A percentile compares a stretch with the other conserved stretches of the same genome.
Conservation (phyloP, 306 rosid species). For the Castanea mollissima region DNA sequence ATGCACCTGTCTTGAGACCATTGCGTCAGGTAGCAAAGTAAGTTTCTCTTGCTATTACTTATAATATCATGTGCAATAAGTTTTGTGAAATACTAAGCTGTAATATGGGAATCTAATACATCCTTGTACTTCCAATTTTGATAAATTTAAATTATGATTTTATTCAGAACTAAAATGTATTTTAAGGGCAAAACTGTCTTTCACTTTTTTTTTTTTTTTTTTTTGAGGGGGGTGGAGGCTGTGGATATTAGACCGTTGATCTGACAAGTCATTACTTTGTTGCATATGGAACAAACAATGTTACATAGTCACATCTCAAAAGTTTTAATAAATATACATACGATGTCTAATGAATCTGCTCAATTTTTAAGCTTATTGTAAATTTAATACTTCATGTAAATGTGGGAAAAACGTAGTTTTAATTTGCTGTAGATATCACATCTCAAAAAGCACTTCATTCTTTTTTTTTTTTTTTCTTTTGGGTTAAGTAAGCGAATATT, state of each 20-base stretch:
- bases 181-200: not conserved
- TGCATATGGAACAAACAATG: not conserved
- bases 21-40: conserved; percentile 91
- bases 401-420: no score
- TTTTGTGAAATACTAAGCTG: not conserved
- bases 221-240: no score
- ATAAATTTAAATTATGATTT: not conserved
- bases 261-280: not conserved
- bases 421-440: no score
- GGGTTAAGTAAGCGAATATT: no score
- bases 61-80: not conserved
- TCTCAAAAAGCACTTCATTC: no score
- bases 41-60: conserved; percentile 37
- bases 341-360: no score
- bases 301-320: not conserved
- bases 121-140: not conserved
- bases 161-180: not conserved
- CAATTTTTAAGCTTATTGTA: no score
- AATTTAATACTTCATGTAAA: no score
- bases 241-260: not conserved
- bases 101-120: not conserved
- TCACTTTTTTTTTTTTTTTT: not conserved
- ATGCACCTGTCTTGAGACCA: conserved; percentile 90
- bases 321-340: not conserved
- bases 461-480: no score